A percentile compares a stretch with the other conserved stretches of the same genome.
phyloP scores from a whole-genome alignment of 495 filamentous ascomycete species.

The Haplographium delicatum region DNA sequence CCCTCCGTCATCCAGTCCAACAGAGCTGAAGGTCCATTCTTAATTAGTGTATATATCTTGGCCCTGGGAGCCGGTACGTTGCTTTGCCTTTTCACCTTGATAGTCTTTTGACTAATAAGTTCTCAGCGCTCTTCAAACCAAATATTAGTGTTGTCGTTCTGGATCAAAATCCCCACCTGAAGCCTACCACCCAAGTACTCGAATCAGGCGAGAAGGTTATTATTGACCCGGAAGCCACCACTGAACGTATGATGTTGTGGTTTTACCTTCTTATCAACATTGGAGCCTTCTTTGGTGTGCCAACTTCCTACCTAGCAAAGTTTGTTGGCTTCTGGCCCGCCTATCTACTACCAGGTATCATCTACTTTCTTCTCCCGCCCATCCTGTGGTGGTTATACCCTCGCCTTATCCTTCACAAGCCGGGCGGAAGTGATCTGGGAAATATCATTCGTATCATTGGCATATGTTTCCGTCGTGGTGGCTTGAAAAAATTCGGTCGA shows the following conservation, averaged over 20 bases:
- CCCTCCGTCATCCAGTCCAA: slow-evolving; percentile 51
- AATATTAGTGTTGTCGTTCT: slow-evolving; percentile 55
- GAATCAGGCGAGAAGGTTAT: slow-evolving; percentile 57
- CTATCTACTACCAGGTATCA: slow-evolving; percentile 58
- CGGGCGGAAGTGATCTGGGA: slow-evolving; percentile 45
- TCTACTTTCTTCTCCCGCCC: slow-evolving; percentile 51
- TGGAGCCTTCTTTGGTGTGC: slow-evolving; percentile 33
- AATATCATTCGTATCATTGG: slow-evolving; percentile 50
- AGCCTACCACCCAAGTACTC: slow-evolving; percentile 37
- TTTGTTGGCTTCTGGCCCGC: slow-evolving; percentile 73
- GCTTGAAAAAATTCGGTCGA: slow-evolving; percentile 47
- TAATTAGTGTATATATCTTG: slow-evolving; percentile 52
- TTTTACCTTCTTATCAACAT: slow-evolving; percentile 64
- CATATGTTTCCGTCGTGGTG: slow-evolving; percentile 49
- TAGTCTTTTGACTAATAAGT: no score
- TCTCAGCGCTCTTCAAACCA: slow-evolving; percentile 52
- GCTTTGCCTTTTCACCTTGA: not conserved
- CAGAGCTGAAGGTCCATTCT: slow-evolving; percentile 48
- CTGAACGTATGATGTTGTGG: slow-evolving; percentile 53
- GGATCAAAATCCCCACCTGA: slow-evolving; percentile 45
- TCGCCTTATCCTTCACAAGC: slow-evolving; percentile 28
- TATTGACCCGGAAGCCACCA: slow-evolving; percentile 52
- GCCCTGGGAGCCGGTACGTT: slow-evolving; percentile 62
- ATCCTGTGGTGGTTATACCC: slow-evolving; percentile 35
- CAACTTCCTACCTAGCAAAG: slow-evolving; percentile 56